These are phyloP conservation scores for Grosmannia penicillata DNA, from an alignment of 2,329 filamentous ascomycete species.

Conservation along the genomic window DNA sequence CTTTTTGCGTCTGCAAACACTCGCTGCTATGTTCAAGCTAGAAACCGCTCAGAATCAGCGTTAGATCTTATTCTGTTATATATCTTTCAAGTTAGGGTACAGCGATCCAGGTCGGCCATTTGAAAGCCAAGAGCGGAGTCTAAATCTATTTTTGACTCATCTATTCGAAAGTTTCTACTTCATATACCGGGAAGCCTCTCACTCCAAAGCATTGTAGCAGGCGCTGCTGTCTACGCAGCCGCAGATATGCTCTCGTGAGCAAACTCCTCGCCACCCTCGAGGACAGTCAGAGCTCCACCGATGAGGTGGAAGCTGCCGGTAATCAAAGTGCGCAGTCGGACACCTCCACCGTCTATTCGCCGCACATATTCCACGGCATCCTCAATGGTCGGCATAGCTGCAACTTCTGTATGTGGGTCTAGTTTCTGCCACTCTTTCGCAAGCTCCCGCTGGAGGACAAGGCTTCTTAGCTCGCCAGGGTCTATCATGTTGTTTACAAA, in stretches of 20 bases:
- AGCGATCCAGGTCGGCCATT: no score
- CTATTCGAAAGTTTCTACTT: not conserved
- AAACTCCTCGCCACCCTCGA: slow-evolving; percentile 6
- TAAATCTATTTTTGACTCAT: not conserved
- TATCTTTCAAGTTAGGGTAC: no score
- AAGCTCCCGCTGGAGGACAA: slow-evolving; percentile 35
- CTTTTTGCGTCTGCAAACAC: no score
- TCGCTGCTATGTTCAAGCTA: no score
- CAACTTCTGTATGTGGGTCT: slow-evolving; percentile 27
- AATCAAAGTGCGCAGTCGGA: slow-evolving; percentile 18
- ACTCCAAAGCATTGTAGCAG: no score
- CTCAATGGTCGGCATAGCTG: slow-evolving; percentile 36
- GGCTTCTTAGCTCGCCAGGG: slow-evolving; percentile 30
- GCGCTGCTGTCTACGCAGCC: not conserved
- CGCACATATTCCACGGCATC: slow-evolving; percentile 31
- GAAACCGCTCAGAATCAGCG: no score
- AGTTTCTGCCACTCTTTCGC: slow-evolving; percentile 33
- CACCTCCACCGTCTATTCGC: slow-evolving; percentile 1
- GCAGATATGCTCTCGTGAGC: not conserved
- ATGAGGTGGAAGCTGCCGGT: slow-evolving; percentile 34
- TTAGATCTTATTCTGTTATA: no score
- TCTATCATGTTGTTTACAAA: slow-evolving; percentile 42
- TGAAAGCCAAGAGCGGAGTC: no score
- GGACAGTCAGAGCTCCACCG: slow-evolving; percentile 21
- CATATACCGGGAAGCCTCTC: not conserved